phyloP scores from a whole-genome alignment of 176 grass and related monocot genomes.

The Puya raimondii region DNA sequence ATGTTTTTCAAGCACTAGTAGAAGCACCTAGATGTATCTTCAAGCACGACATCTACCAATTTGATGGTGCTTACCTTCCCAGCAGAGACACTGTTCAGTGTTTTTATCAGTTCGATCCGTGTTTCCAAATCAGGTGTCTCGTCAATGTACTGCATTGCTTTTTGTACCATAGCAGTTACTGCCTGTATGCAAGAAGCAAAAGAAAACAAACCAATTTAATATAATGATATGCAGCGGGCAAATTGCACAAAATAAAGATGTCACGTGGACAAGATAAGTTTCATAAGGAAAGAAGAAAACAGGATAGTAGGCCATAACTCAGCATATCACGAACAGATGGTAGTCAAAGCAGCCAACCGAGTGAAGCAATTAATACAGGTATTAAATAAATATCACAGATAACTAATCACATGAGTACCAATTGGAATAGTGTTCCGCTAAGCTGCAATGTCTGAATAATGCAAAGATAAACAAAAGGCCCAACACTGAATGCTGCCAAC shows the following conservation, averaged over 20 bases:
- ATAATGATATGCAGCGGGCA: background rate
- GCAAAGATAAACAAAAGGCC: too few relatives aligned
- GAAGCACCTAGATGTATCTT: background rate
- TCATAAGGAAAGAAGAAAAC: too few relatives aligned
- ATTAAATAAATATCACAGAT: too few relatives aligned
- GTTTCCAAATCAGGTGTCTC: constrained; percentile 75
- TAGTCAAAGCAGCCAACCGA: too few relatives aligned
- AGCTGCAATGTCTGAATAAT: too few relatives aligned
- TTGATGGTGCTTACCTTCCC: constrained; percentile 49
- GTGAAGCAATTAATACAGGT: too few relatives aligned
- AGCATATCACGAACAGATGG: too few relatives aligned
- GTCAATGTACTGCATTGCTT: constrained; percentile 96
- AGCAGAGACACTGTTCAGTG: constrained; percentile 82
- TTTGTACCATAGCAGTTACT: constrained; percentile 78
- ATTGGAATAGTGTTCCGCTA: too few relatives aligned
- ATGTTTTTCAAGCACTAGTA: constrained; percentile 3
- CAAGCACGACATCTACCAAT: background rate
- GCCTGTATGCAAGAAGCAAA: constrained; percentile 41
- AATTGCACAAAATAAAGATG: background rate
- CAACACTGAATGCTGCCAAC: too few relatives aligned
- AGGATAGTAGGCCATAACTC: too few relatives aligned
- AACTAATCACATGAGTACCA: too few relatives aligned
- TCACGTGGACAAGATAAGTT: background rate
- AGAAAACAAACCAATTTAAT: background rate
- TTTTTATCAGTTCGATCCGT: constrained; percentile 83